These are phyloP conservation scores for Hippophae rhamnoides DNA, from an alignment of 306 rosid species.

Conservation along the genomic window DNA sequence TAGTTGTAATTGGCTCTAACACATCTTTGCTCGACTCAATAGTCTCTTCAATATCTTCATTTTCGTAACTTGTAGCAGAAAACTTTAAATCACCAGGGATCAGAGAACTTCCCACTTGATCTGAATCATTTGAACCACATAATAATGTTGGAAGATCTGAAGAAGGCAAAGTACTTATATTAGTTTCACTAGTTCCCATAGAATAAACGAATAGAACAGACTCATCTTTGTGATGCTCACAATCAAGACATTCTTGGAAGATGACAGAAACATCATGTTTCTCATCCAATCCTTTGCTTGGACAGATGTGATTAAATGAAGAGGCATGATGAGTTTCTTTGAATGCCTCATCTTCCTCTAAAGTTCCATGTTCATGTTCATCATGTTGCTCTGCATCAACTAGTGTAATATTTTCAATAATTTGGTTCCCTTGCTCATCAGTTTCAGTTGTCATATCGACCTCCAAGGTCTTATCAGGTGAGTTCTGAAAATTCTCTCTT, in stretches of 20 bases:
- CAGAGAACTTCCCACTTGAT: neutral
- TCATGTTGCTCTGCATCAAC: no score
- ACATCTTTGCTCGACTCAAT: neutral
- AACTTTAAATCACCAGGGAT: neutral
- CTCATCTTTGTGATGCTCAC: neutral
- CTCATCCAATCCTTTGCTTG: neutral
- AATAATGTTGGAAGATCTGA: neutral
- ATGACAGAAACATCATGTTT: neutral
- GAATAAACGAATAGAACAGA: neutral
- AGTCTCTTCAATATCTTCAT: neutral
- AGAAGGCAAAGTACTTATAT: neutral
- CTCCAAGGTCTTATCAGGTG: neutral
- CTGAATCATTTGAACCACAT: neutral
- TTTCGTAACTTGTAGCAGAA: neutral
- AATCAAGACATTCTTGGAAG: neutral
- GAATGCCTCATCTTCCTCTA: neutral
- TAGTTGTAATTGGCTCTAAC: neutral
- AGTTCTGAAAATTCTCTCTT: constrained; percentile 3
- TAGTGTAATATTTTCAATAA: neutral
- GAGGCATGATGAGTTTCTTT: neutral
- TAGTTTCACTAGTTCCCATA: neutral
- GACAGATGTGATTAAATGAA: neutral
- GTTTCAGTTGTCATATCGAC: neutral
- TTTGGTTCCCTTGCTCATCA: neutral
- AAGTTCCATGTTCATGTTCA: neutral